Conservation (phyloP, 2,329 filamentous ascomycete genomes). For the Corynespora cassiicola region DNA sequence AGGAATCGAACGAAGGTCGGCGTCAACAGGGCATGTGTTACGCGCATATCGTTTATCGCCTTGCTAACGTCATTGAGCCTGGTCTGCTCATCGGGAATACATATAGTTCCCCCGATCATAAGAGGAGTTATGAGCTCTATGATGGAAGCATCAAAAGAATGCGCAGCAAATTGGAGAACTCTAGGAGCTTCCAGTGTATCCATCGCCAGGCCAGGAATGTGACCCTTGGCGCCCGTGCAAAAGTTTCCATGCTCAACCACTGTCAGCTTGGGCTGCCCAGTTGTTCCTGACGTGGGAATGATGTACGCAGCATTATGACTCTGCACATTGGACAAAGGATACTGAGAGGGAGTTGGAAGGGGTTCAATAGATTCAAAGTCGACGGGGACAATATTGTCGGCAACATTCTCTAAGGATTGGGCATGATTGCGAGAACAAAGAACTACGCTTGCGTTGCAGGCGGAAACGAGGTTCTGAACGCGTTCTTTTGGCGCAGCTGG, state of each 20-base stretch:
- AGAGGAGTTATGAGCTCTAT: conserved; percentile 24
- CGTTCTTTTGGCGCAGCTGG: conserved; percentile 25
- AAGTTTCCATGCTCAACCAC: conserved; percentile 27
- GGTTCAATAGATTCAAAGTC: conserved; percentile 15
- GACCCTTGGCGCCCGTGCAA: conserved; percentile 22
- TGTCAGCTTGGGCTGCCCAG: conserved; percentile 29
- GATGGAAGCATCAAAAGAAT: conserved; percentile 31
- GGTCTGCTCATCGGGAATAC: conserved; percentile 47
- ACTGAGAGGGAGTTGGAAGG: conserved; percentile 8
- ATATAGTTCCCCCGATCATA: conserved; percentile 27
- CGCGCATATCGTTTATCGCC: conserved; percentile 25
- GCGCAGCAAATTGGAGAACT: conserved; percentile 29
- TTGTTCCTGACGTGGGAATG: conserved; percentile 30
- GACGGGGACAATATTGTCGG: conserved; percentile 15
- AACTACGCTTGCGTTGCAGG: conserved; percentile 16
- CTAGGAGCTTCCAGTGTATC: conserved; percentile 13
- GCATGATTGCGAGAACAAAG: conserved; percentile 19
- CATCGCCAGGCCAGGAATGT: conserved; percentile 17
- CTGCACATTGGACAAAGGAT: conserved; percentile 7
- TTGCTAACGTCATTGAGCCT: conserved; percentile 51
- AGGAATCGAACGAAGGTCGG: conserved; percentile 36
- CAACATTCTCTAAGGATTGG: conserved; percentile 7
- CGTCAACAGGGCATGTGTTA: conserved; percentile 25
- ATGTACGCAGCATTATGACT: conserved; percentile 30
- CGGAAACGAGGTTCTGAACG: conserved; percentile 18